A percentile compares a stretch with the other conserved stretches of the same genome.
These are phyloP conservation scores for Cetraspora pellucida DNA, from an alignment of 192 early-diverging fungal genomes.

Conservation along the genomic window DNA sequence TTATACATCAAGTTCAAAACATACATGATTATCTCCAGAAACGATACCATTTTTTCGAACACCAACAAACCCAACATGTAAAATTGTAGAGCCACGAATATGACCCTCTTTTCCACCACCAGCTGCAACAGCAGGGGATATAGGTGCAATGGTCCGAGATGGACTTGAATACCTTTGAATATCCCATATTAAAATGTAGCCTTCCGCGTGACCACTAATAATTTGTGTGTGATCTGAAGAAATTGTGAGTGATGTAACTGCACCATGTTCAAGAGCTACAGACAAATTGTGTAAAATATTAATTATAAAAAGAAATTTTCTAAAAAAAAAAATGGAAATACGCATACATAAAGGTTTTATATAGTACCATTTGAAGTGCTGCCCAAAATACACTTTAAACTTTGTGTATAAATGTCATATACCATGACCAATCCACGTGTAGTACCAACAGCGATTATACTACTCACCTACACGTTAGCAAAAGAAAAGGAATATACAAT, in stretches of 20 bases:
- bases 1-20: background rate
- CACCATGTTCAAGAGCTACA: conserved; percentile 53
- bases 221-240: conserved; percentile 59
- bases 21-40: conserved; percentile 56
- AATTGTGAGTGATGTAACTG: conserved; percentile 61
- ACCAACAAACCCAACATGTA: conserved; percentile 61
- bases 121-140: conserved; percentile 47
- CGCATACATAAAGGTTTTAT: background rate
- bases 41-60: conserved; percentile 58
- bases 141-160: conserved; percentile 54
- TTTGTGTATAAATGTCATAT: conserved; percentile 56
- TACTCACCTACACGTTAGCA: conserved; percentile 43
- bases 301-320: background rate
- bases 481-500: background rate
- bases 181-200: conserved; percentile 62
- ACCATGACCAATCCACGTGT: conserved; percentile 59
- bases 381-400: conserved; percentile 49
- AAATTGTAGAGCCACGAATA: conserved; percentile 55
- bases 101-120: conserved; percentile 59
- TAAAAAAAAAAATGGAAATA: background rate
- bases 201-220: conserved; percentile 56
- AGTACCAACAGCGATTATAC: conserved; percentile 61
- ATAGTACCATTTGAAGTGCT: conserved; percentile 39
- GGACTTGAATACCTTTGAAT: conserved; percentile 48
- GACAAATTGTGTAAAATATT: conserved; percentile 38